These are phyloP conservation scores for Calonectria montana DNA, from an alignment of 2,329 filamentous ascomycete species.

Conservation along the genomic window DNA sequence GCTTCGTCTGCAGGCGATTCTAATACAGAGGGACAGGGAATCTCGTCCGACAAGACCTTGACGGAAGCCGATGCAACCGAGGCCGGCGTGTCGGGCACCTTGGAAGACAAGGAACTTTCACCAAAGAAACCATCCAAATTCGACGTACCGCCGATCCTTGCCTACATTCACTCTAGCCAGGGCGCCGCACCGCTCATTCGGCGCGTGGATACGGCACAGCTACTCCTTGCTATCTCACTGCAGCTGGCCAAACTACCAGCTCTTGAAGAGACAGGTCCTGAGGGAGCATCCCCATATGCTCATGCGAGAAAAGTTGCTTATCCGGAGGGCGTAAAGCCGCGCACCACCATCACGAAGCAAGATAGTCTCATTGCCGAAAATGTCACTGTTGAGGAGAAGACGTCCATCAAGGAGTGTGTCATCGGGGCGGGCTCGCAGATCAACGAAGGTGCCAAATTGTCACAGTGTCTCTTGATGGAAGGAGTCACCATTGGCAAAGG, in stretches of 20 bases:
- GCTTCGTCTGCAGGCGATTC: conserved; percentile 40
- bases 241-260: conserved; percentile 87
- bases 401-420: conserved; percentile 91
- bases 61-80: not conserved
- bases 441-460: conserved; percentile 83
- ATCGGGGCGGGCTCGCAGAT: conserved; percentile 91
- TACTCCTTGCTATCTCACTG: conserved; percentile 85
- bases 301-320: conserved; percentile 85
- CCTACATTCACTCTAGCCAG: conserved; percentile 79
- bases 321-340: conserved; percentile 81
- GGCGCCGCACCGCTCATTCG: conserved; percentile 75
- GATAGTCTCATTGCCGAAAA: conserved; percentile 91
- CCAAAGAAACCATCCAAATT: conserved; percentile 34
- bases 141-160: conserved; percentile 77
- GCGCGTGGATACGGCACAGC: conserved; percentile 86
- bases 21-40: conserved; percentile 32
- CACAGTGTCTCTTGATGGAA: conserved; percentile 93
- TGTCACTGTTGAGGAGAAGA: conserved; percentile 88
- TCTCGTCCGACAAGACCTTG: conserved; percentile 7
- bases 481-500: conserved; percentile 86
- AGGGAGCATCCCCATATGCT: conserved; percentile 76
- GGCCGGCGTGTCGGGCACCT: conserved; percentile 8
- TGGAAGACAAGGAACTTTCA: conserved; percentile 17
- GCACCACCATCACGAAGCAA: conserved; percentile 82
- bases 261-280: conserved; percentile 70